These are phyloP conservation scores for Ophiostoma sp. DNA, from an alignment of 2,329 filamentous ascomycete genomes.

Conservation along the genomic window DNA sequence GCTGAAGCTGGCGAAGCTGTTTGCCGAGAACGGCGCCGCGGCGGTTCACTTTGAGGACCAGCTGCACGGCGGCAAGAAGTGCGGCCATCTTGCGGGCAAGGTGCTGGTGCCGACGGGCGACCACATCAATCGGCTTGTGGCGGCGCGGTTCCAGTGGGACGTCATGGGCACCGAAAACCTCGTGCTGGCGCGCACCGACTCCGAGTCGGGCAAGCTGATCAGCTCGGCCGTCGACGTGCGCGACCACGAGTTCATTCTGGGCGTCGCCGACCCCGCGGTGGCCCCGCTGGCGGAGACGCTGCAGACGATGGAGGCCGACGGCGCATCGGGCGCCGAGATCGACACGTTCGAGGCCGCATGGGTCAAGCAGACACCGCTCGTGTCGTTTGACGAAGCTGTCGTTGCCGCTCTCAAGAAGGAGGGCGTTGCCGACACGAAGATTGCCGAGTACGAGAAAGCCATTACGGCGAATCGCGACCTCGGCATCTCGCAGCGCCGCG, in stretches of 20 bases:
- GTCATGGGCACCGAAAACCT: constrained; percentile 95
- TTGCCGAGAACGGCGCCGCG: constrained; percentile 93
- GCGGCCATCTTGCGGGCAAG: constrained; percentile 92
- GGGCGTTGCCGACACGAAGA: constrained; percentile 56
- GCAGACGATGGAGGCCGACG: constrained; percentile 79
- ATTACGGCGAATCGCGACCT: constrained; percentile 62
- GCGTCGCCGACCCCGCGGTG: constrained; percentile 39
- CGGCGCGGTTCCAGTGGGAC: constrained; percentile 95
- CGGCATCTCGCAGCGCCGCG: constrained; percentile 71
- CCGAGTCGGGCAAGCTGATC: constrained; percentile 84
- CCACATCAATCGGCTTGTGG: constrained; percentile 91
- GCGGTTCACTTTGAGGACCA: constrained; percentile 98
- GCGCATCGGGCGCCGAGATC: constrained; percentile 72
- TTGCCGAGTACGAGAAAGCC: constrained; percentile 61
- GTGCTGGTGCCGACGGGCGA: constrained; percentile 90
- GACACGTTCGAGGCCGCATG: constrained; percentile 80
- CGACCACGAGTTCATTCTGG: constrained; percentile 89
- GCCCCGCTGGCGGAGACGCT: constrained; percentile 62
- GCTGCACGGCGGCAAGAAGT: constrained; percentile 96
- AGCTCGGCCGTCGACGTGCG: constrained; percentile 88
- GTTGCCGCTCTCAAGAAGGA: constrained; percentile 65
- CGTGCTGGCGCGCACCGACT: constrained; percentile 90
- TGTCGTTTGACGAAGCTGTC: constrained; percentile 90
- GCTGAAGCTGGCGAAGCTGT: constrained; percentile 92
- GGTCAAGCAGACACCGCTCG: constrained; percentile 77